Percentiles rank a stretch among this genome's conserved stretches.
Evolutionary conservation across 768 basidiomycete genomes (phyloP).

Genomic region (Leccinum truebloodii): DNA sequence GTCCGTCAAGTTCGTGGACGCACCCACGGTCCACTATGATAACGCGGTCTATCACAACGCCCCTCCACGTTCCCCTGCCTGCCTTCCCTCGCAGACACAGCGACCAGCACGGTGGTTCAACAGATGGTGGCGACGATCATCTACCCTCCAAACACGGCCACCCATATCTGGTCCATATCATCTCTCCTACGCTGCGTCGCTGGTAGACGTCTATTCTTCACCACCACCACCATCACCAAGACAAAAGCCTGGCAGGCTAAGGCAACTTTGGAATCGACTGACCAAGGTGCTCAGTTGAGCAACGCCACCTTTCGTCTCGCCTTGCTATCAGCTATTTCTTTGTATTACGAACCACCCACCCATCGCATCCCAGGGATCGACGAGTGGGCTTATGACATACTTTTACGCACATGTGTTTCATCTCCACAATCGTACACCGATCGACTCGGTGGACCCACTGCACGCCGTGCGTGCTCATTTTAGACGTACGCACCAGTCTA

Average conservation of each 20-base stretch:
- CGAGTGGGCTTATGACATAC: neutral
- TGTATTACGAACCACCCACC: neutral
- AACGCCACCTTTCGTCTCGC: neutral
- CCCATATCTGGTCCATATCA: constrained; percentile 35
- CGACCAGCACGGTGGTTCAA: constrained; percentile 25
- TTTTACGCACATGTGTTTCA: constrained; percentile 13
- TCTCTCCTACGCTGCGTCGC: constrained; percentile 32
- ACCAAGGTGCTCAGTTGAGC: constrained; percentile 23
- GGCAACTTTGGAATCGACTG: constrained; percentile 28
- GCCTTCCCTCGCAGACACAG: constrained; percentile 13
- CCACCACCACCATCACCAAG: constrained; percentile 11
- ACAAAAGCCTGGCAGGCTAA: constrained; percentile 28
- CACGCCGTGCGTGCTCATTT: constrained; percentile 28
- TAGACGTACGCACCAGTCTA: constrained; percentile 12
- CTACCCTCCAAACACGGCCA: constrained; percentile 26
- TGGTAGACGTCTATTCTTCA: constrained; percentile 27
- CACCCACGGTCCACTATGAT: constrained; percentile 58
- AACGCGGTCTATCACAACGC: constrained; percentile 14
- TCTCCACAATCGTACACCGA: constrained; percentile 18
- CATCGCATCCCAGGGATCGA: neutral
- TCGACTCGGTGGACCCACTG: constrained; percentile 19
- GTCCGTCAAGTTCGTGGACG: constrained; percentile 72
- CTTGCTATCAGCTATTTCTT: neutral
- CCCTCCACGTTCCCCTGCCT: constrained; percentile 16
- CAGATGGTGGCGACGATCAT: constrained; percentile 29